These are phyloP conservation scores for Rhizomucor miehei DNA, from an alignment of 371 early-diverging fungal species.

Conservation along the genomic window DNA sequence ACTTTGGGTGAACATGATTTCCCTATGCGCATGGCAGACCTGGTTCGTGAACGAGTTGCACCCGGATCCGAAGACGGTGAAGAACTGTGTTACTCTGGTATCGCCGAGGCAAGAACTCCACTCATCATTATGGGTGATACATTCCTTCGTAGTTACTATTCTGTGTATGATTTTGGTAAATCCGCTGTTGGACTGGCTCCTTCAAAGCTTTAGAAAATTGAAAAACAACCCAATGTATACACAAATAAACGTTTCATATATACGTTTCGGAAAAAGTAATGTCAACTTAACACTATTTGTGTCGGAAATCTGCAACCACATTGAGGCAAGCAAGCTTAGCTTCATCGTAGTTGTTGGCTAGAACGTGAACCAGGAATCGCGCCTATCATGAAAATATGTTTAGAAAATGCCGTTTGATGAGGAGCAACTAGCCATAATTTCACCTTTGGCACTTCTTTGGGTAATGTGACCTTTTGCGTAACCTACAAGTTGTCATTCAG, in stretches of 20 bases:
- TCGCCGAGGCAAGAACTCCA: constrained; percentile 26
- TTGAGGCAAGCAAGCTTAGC: constrained; percentile 12
- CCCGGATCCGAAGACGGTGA: constrained; percentile 2
- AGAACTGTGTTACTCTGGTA: constrained; percentile 33
- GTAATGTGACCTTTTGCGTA: constrained; percentile 47
- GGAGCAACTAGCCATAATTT: constrained; percentile 5
- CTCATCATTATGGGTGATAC: constrained; percentile 32
- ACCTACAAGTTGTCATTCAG: constrained; percentile 12
- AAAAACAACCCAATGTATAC: not conserved
- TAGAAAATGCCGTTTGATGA: no score
- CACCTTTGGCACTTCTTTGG: constrained; percentile 47
- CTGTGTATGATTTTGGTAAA: constrained; percentile 26
- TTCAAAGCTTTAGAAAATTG: constrained; percentile 11
- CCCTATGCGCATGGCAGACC: constrained; percentile 7
- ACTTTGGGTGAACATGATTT: constrained; percentile 19
- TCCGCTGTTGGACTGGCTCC: constrained; percentile 24
- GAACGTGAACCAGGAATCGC: constrained; percentile 11
- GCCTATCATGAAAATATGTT: constrained; percentile 6
- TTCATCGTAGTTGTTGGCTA: constrained; percentile 9
- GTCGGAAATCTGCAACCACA: constrained; percentile 14
- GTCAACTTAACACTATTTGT: not conserved
- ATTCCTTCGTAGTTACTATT: constrained; percentile 32
- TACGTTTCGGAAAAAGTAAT: not conserved
- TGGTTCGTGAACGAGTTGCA: constrained; percentile 23
- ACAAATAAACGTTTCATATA: not conserved